phyloP scores from a whole-genome alignment of 1,139 yeast species.

The Hansenula lynferdii region DNA sequence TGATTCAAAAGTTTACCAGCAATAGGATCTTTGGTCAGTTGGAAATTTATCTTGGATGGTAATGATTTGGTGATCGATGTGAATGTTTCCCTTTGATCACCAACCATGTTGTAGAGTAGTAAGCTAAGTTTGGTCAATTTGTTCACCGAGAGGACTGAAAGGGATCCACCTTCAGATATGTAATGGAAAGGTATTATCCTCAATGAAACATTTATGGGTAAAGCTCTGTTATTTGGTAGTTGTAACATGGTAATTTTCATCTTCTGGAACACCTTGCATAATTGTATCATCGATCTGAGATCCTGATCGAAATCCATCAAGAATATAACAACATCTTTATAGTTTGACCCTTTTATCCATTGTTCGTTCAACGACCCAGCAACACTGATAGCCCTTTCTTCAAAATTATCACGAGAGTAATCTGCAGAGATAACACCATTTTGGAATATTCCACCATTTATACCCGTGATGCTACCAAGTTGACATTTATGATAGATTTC shows the following conservation, averaged over 20 bases:
- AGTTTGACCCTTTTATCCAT: conserved; percentile 3
- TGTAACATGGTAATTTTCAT: conserved; percentile 40
- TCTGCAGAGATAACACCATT: conserved; percentile 9
- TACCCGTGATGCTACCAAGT: conserved; percentile 35
- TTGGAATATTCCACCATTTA: conserved; percentile 1
- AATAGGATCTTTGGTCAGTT: conserved; percentile 36
- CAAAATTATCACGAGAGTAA: conserved; percentile 1
- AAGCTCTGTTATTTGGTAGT: conserved; percentile 38
- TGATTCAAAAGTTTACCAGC: conserved; percentile 39
- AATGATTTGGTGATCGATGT: conserved; percentile 27
- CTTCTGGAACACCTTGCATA: conserved; percentile 42
- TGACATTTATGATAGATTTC: conserved; percentile 43
- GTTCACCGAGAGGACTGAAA: conserved; percentile 45
- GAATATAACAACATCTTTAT: conserved; percentile 24
- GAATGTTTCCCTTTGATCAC: conserved; percentile 27
- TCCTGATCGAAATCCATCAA: conserved; percentile 24
- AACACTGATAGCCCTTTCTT: not conserved
- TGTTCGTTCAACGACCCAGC: conserved; percentile 1
- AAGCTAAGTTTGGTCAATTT: conserved; percentile 49
- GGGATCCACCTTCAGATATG: conserved; percentile 39
- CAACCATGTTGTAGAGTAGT: conserved; percentile 59
- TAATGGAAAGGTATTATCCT: conserved; percentile 55
- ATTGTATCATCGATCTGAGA: conserved; percentile 42
- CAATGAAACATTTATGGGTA: conserved; percentile 44
- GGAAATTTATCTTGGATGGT: conserved; percentile 43